Conservation (phyloP, 2,329 filamentous ascomycete genomes). For the Colletotrichum chrysophilum region DNA sequence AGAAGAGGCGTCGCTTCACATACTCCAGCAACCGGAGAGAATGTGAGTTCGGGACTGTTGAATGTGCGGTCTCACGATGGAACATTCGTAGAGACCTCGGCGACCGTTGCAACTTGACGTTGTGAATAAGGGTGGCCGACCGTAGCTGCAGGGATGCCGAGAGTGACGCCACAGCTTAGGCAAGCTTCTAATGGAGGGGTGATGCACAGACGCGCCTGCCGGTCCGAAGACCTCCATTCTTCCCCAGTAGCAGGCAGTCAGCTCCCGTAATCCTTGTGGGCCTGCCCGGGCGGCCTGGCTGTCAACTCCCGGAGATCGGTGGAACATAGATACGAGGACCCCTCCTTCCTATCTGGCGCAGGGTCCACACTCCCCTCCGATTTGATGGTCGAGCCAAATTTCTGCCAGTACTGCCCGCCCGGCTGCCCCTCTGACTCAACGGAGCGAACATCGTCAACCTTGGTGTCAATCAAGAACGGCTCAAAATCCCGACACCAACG, state of each 20-base stretch:
- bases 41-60: not conserved
- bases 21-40: not conserved
- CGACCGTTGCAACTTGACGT: constrained; percentile 13
- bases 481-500: not conserved
- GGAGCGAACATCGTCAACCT: constrained; percentile 4
- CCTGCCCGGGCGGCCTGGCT: not conserved
- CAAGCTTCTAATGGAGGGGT: not conserved
- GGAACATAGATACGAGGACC: constrained; percentile 18
- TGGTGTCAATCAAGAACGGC: not conserved
- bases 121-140: constrained; percentile 11
- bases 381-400: constrained; percentile 13
- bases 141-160: constrained; percentile 15
- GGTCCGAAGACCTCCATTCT: not conserved
- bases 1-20: constrained; percentile 6
- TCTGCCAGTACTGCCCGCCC: constrained; percentile 18
- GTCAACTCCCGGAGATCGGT: not conserved
- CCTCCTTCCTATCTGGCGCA: constrained; percentile 6
- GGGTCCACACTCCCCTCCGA: constrained; percentile 21
- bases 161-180: constrained; percentile 18
- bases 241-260: not conserved
- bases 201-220: not conserved
- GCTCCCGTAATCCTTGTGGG: not conserved
- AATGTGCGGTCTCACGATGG: not conserved
- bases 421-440: constrained; percentile 22
- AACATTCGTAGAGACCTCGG: not conserved